These are phyloP conservation scores for Penicillium silybi DNA, from an alignment of 495 filamentous ascomycete species.

Conservation along the genomic window DNA sequence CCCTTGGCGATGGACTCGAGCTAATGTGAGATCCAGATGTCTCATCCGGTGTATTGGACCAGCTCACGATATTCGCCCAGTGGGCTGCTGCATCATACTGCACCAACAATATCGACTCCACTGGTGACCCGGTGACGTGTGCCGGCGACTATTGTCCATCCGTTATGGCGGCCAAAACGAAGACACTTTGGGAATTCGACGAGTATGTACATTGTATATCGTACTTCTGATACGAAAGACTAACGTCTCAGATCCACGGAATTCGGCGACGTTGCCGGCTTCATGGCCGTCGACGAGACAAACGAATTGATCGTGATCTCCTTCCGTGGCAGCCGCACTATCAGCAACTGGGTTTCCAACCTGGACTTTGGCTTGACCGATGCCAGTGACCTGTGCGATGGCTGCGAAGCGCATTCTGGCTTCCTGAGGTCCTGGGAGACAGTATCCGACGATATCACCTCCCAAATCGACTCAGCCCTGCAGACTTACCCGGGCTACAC, in stretches of 20 bases:
- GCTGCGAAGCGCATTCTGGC: slow-evolving; percentile 51
- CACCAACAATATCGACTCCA: slow-evolving; percentile 44
- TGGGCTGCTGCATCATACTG: slow-evolving; percentile 72
- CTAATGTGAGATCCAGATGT: slow-evolving; percentile 21
- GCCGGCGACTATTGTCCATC: slow-evolving; percentile 53
- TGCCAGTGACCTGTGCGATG: slow-evolving; percentile 30
- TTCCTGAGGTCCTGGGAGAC: slow-evolving; percentile 56
- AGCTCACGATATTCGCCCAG: slow-evolving; percentile 62
- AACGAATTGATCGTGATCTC: slow-evolving; percentile 61
- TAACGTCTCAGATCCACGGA: slow-evolving; percentile 37
- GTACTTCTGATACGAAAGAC: background rate
- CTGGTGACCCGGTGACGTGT: slow-evolving; percentile 53
- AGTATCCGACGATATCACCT: slow-evolving; percentile 35
- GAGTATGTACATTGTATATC: slow-evolving; percentile 36
- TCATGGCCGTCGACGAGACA: slow-evolving; percentile 62
- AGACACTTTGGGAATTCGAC: slow-evolving; percentile 55
- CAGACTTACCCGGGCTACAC: slow-evolving; percentile 44
- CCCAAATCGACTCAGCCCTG: slow-evolving; percentile 31
- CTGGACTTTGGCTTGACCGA: slow-evolving; percentile 38
- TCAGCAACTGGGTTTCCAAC: slow-evolving; percentile 67
- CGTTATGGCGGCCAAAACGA: slow-evolving; percentile 53
- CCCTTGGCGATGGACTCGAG: background rate
- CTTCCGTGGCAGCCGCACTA: slow-evolving; percentile 61
- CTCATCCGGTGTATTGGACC: slow-evolving; percentile 23
- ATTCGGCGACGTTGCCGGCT: slow-evolving; percentile 62